These are phyloP conservation scores for Terana coerulea DNA, from an alignment of 768 basidiomycete species.

Conservation along the genomic window DNA sequence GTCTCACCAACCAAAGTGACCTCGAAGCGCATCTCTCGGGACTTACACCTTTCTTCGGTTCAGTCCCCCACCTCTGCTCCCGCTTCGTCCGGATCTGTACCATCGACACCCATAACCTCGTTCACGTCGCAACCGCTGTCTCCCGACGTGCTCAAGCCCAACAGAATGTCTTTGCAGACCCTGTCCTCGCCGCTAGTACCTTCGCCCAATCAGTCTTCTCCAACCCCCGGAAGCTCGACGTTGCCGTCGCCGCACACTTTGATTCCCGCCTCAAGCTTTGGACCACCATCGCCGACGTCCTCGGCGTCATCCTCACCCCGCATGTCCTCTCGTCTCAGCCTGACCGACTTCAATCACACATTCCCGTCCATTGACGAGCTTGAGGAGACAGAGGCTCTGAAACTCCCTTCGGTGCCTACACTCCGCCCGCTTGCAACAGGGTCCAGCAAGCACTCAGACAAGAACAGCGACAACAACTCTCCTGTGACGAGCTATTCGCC, in stretches of 20 bases:
- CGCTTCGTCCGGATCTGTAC: background rate
- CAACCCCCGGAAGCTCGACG: conserved; percentile 20
- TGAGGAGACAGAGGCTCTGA: conserved; percentile 49
- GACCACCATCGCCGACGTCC: conserved; percentile 73
- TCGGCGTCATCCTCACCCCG: conserved; percentile 64
- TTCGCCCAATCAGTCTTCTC: conserved; percentile 22
- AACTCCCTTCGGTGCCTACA: conserved; percentile 47
- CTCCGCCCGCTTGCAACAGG: conserved; percentile 19
- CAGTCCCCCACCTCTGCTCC: conserved; percentile 30
- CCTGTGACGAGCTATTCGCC: conserved; percentile 7
- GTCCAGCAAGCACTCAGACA: conserved; percentile 12
- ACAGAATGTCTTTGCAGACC: conserved; percentile 36
- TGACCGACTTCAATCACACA: conserved; percentile 58
- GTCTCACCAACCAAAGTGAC: conserved; percentile 36
- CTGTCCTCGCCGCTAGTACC: conserved; percentile 22
- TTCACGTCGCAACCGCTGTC: conserved; percentile 24
- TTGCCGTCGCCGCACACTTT: conserved; percentile 46
- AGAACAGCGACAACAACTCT: conserved; percentile 10
- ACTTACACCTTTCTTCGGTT: conserved; percentile 37
- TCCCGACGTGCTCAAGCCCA: conserved; percentile 31
- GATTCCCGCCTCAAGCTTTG: conserved; percentile 66
- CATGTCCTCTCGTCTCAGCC: conserved; percentile 29
- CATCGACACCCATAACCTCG: conserved; percentile 29
- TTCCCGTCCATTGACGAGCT: conserved; percentile 80
- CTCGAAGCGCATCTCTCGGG: conserved; percentile 56